Conservation (phyloP, 805 yeast genomes). For the Ascoidea rubescens region DNA sequence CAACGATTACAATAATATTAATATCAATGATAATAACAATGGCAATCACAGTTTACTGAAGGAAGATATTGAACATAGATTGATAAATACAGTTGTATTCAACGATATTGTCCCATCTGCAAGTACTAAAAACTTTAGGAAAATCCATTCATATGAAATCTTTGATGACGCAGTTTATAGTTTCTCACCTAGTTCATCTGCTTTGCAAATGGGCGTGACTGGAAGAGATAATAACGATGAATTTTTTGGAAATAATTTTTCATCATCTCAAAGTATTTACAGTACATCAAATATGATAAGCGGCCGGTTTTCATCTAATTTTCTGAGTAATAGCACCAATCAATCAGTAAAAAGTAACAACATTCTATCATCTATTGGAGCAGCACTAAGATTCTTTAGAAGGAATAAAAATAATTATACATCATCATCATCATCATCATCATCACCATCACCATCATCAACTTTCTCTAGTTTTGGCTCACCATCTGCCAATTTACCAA, state of each 20-base stretch:
- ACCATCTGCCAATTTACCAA: too few relatives aligned
- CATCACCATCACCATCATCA: too few relatives aligned
- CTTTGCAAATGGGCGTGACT: neutral
- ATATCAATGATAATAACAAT: conserved; percentile 6
- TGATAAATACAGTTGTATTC: neutral
- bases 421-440: too few relatives aligned
- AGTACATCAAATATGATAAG: neutral
- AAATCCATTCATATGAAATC: conserved; percentile 47
- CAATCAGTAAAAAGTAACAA: neutral
- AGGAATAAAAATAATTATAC: too few relatives aligned
- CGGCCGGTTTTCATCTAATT: neutral
- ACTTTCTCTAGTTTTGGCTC: too few relatives aligned
- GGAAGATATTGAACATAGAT: neutral
- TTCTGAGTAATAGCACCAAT: too few relatives aligned
- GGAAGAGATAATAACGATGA: neutral
- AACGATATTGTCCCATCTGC: neutral
- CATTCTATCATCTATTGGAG: neutral
- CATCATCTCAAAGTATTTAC: neutral
- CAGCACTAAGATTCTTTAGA: conserved; percentile 5
- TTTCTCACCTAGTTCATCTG: neutral
- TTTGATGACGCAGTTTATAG: conserved; percentile 50
- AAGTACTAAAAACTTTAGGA: conserved; percentile 10
- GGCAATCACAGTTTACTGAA: too few relatives aligned
- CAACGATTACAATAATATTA: conserved; percentile 2
- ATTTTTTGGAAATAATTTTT: neutral